phyloP scores from a whole-genome alignment of 257 asterid species.

The Plectranthus barbatus region DNA sequence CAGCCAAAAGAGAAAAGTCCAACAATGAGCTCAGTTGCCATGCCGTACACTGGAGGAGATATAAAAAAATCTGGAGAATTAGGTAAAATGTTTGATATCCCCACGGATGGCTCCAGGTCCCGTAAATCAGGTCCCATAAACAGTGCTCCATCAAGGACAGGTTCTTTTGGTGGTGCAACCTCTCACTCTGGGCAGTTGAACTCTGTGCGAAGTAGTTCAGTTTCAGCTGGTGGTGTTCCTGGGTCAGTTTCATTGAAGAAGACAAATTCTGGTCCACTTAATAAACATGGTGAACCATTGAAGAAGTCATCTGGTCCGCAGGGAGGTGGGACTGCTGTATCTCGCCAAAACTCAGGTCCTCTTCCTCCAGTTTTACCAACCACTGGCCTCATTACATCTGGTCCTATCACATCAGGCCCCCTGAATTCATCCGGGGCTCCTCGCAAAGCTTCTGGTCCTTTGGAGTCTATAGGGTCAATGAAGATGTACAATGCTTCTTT shows the following conservation, averaged over 20 bases:
- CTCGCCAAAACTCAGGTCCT: slow-evolving; percentile 66
- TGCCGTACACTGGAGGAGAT: slow-evolving; percentile 86
- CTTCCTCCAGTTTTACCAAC: slow-evolving; percentile 56
- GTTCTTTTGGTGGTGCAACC: slow-evolving; percentile 46
- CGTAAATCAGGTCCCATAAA: slow-evolving; percentile 61
- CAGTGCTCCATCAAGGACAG: slow-evolving; percentile 51
- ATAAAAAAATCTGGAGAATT: slow-evolving; percentile 75
- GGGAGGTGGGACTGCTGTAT: slow-evolving; percentile 37
- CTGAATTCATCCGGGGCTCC: slow-evolving; percentile 59
- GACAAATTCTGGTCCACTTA: slow-evolving; percentile 59
- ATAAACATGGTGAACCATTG: slow-evolving; percentile 61
- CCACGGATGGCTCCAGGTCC: slow-evolving; percentile 46
- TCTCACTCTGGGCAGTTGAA: slow-evolving; percentile 58
- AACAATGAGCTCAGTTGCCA: slow-evolving; percentile 51
- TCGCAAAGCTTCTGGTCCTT: slow-evolving; percentile 51
- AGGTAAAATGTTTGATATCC: slow-evolving; percentile 74
- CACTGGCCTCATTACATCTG: slow-evolving; percentile 62
- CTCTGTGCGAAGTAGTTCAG: slow-evolving; percentile 31
- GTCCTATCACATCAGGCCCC: slow-evolving; percentile 67
- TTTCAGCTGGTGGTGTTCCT: slow-evolving; percentile 32
- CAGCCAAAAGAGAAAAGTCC: slow-evolving; percentile 54
- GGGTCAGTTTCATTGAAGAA: slow-evolving; percentile 53
- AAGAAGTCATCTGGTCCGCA: slow-evolving; percentile 67
- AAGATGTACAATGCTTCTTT: slow-evolving; percentile 36
- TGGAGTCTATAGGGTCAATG: slow-evolving; percentile 51